Evolutionary conservation across 495 filamentous ascomycete species (phyloP), one percentile per base, ranked within the genome.

Genomic region (Penicillium cataractarum): DNA sequence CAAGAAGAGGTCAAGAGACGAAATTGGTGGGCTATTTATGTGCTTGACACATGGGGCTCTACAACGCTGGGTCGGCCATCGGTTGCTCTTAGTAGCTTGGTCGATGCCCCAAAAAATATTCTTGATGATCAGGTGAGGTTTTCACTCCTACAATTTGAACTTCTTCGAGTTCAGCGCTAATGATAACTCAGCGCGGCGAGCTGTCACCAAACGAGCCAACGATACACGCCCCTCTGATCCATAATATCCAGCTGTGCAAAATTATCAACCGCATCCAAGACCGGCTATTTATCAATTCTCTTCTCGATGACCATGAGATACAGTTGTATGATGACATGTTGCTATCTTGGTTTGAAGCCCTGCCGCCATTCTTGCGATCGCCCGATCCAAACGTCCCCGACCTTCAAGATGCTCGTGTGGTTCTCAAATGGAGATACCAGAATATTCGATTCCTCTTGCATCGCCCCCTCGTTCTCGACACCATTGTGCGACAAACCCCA

Each of bases 391-490:
- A 85, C 72, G 83, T 86, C 4, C 84, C 87, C 58, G 83, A 85
- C 15, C 80, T 90, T 29, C 85, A 86, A 69, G 85, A 87, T 61
- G 84, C 87, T 0, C 80, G 86, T 55, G 82, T 84, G 66, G 81
- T 89, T 71, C 89, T 89, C 83, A 88, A 88, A 72, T 90, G 88
- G 88, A 80, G 86, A 33, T 89, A 86, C 70, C 86, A 88, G 75
- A 89, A 89, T 71, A 80, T 89, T 48, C 83, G 88, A 62, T 87
- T 90, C 75, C 81, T 90, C 0, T 82, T 90, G 26, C 83, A 90
- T 69, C 80, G 88, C 0, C 88, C 88, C 0, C 82, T 86, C 0
- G 80, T 90, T 10, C 82, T 90, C 4, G 84, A 83, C 51, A 77
- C 86, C 0, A 86, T 87, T 12, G 80, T 86, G 49, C 83, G 81